Evolutionary conservation across 148 eudicot genomes (phyloP), one percentile per base, ranked within the genome.

Genomic region (Cornus suecica): DNA sequence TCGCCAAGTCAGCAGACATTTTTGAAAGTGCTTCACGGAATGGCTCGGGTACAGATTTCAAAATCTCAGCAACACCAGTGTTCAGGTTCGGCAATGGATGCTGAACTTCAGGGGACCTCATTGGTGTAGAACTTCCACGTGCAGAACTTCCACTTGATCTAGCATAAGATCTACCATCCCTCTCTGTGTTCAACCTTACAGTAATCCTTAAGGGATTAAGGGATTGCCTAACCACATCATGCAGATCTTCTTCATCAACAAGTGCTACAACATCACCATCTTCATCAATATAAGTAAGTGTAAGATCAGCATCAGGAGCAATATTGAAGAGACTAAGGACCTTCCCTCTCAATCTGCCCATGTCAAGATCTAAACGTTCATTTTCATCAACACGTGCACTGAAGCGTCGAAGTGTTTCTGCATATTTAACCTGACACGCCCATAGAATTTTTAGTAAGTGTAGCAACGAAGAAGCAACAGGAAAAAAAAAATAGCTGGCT

Each of bases 401-500:
- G 82, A 93, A 91, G 63, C 99, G 99, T 83, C 99, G 84, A 15
- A 96, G 97, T 2, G 87, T 87, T 26, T 87, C 85, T 65, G 84
- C 98, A 86, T 88, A 84, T 66, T 88, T 91, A 58, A 85, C 97
- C 99, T 96, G 86, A 72, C 10, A 58, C 4, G 22, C 27, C 42
- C 10, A 76, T 16, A 41, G 54, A 5, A 37, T 37, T 6, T 37
- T 37, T 37, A 37, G 0, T 6, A 37, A 37, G 42, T 37, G 42
- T 5, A 37, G 0, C 42, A 37, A 37, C 9, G 42, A 37, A 10
- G 42, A 37, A 37, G 42, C 8, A 37, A 37, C 4, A 37, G 6
- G 42, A 10, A 37, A 0, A 8, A 37, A 37, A 37, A 37, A 6
- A 37, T 4, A 37, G 42, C 9, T 37, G 42, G 42, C 42, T 5